Conservation (phyloP, 345 rosid genomes). For the Hibiscus syriacus region DNA sequence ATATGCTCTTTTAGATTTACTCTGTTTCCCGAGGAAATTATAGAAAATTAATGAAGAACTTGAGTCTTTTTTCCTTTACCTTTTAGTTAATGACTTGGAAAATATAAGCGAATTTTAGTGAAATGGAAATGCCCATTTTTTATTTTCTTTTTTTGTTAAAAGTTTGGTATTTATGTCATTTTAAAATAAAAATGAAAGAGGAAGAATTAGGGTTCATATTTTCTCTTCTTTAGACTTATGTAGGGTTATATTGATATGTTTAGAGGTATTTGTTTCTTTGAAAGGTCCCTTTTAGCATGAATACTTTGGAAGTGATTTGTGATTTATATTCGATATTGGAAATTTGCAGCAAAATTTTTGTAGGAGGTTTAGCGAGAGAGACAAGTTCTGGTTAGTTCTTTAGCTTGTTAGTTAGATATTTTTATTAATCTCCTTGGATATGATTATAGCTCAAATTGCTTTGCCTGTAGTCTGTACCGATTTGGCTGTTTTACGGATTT, state of each 20-base stretch:
- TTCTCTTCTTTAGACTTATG: too few species aligned
- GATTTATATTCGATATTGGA: slow-evolving; percentile 21
- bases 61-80: not conserved
- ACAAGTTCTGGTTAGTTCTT: slow-evolving; percentile 64
- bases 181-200: not conserved
- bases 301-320: slow-evolving; percentile 8
- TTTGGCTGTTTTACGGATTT: slow-evolving; percentile 10
- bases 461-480: slow-evolving; percentile 1
- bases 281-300: not conserved
- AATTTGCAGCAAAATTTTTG: slow-evolving; percentile 63
- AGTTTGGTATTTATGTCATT: not conserved
- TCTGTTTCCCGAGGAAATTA: not conserved
- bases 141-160: too few species aligned
- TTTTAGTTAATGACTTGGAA: not conserved
- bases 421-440: slow-evolving; percentile 7
- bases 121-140: not conserved
- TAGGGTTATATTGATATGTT: too few species aligned
- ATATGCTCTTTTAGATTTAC: not conserved
- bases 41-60: not conserved
- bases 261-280: too few species aligned
- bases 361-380: slow-evolving; percentile 76
- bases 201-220: not conserved
- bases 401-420: slow-evolving; percentile 9
- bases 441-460: slow-evolving; percentile 1
- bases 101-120: not conserved